Evolutionary conservation across 208 protist species (phyloP).

Genomic region (Giardia muris): DNA sequence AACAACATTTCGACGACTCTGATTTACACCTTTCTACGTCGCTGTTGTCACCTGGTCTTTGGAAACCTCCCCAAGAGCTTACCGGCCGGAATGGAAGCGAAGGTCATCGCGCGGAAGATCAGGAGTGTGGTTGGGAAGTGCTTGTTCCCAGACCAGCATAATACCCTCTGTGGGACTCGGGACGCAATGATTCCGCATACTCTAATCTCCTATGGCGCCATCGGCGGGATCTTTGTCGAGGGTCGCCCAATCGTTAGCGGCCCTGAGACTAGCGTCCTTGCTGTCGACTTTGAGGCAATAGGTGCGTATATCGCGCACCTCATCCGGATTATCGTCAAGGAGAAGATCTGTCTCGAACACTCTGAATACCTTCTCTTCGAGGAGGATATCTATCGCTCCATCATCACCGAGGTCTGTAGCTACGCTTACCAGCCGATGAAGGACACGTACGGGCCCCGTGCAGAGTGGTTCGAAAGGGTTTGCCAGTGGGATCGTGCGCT

Average conservation of each 20-base stretch:
- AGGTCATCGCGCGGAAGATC: background rate
- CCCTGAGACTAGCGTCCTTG: background rate
- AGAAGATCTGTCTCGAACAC: background rate
- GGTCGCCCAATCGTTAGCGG: background rate
- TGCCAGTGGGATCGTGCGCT: background rate
- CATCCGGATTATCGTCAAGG: background rate
- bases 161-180: background rate
- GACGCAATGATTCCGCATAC: background rate
- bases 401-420: background rate
- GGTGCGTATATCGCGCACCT: background rate
- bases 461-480: background rate
- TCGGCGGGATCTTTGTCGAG: background rate
- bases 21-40: background rate
- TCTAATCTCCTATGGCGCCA: background rate
- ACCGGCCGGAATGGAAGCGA: background rate
- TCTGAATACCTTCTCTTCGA: background rate
- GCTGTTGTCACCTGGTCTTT: background rate
- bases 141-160: background rate
- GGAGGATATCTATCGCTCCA: background rate
- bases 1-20: background rate
- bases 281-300: background rate
- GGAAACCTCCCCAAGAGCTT: background rate
- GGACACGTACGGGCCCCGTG: background rate
- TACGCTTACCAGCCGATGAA: background rate
- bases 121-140: background rate